Conservation (phyloP, 2,329 filamentous ascomycete species). For the Onygenales sp. region DNA sequence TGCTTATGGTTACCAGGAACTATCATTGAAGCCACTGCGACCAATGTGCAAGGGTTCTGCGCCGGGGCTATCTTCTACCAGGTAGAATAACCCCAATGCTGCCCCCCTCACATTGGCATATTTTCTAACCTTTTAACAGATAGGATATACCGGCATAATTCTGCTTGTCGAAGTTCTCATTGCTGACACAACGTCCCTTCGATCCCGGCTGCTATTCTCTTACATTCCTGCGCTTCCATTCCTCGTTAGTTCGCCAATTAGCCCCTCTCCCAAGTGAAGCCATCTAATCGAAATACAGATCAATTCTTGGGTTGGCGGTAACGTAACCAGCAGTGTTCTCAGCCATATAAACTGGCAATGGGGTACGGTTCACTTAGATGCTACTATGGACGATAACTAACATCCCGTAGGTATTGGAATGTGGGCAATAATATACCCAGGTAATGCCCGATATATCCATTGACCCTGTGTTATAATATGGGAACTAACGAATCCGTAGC, state of each 20-base stretch:
- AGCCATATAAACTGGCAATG: constrained; percentile 47
- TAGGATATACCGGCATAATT: constrained; percentile 54
- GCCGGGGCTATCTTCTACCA: constrained; percentile 53
- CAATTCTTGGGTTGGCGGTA: constrained; percentile 56
- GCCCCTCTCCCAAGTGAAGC: background rate
- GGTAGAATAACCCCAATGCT: constrained; percentile 12
- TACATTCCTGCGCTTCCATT: constrained; percentile 54
- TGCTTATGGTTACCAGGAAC: constrained; percentile 30
- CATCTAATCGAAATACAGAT: constrained; percentile 22
- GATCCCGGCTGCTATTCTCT: constrained; percentile 54
- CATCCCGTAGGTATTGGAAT: constrained; percentile 43
- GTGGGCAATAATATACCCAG: constrained; percentile 53
- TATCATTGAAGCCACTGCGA: constrained; percentile 46
- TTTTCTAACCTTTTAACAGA: constrained; percentile 18
- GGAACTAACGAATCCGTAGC: constrained; percentile 16
- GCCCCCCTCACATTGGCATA: background rate
- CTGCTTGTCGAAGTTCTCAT: constrained; percentile 56
- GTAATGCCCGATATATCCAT: constrained; percentile 9
- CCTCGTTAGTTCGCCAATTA: constrained; percentile 26
- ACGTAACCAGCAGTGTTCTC: constrained; percentile 45
- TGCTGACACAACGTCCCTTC: constrained; percentile 54
- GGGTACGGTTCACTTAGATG: constrained; percentile 28
- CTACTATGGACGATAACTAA: background rate
- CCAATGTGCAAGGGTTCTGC: constrained; percentile 42
- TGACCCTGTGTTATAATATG: background rate